Base-by-base conservation (phyloP, 306 rosid genomes). In the Bauhinia variegata region DNA sequence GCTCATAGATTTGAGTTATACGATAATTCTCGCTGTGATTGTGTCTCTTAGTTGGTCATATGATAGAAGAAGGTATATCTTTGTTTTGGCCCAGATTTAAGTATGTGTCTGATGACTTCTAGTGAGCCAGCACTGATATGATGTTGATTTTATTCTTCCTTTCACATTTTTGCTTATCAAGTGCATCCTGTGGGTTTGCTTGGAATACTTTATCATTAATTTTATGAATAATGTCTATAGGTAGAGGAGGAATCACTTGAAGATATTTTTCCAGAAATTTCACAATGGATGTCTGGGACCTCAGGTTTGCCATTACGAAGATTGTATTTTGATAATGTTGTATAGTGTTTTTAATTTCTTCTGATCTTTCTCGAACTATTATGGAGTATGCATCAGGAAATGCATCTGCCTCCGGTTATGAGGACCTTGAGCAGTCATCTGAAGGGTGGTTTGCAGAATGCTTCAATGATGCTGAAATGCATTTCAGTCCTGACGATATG, bases 401-500 rank as follows among this genome's bases (percentile, higher is more conserved):
- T 71, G 52, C 65, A n/a, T 77, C 89, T 44, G 74, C 73, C 54
- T 82, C 83, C 38, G 66, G 77, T 67, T 80, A 57, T 67, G 96
- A 86, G 65, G 80, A 78, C 42, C 57, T 87, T 62, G 88, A 81
- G 67, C 80, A 58, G 18, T 81, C 96, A 66, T 69, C 89, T 34
- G 93, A 86, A 58, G 82, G 51, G 60, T 92, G 98, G 98, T 83
- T 92, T 66, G 80, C 87, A 30, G 89, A 87, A 37, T 89, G 88
- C 85, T 80, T 92, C 0, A 87, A 74, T 59, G 96, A 89, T 64
- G 48, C 84, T 23, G 83, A 80, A 18, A 87, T 87, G 89, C 76
- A 79, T 66, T 71, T 85, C 53, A 79, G 80, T 74, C 79, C 87
- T 51, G 86, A 82, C 56, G 79, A 86, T 42, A 16, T 85, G 98